phyloP scores from a whole-genome alignment of 1,284 basidiomycete genomes.

The Pseudozyma sp. region DNA sequence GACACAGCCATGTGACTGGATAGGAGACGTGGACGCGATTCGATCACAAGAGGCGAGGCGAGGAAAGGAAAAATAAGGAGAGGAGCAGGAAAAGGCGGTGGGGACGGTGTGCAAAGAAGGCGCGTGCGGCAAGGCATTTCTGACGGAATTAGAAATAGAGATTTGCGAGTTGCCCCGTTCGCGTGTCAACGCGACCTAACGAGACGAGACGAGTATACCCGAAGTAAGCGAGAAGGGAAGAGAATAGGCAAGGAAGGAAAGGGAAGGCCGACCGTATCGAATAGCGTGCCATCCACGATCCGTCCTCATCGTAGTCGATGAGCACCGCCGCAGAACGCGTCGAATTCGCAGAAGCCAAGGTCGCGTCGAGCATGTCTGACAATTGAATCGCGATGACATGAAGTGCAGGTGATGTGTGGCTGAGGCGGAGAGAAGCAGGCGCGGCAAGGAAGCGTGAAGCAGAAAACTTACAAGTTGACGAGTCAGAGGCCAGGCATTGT shows the following conservation, averaged over 20 bases:
- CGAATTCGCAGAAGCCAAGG: no score
- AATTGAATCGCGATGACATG: no score
- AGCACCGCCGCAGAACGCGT: no score
- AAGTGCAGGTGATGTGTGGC: no score
- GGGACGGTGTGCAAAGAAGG: neutral
- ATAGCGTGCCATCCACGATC: no score
- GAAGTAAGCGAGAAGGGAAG: neutral
- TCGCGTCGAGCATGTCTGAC: no score
- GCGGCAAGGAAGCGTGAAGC: neutral
- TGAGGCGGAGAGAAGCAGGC: neutral
- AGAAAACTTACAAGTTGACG: conserved; percentile 7
- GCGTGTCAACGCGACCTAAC: conserved; percentile 3
- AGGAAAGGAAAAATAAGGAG: neutral
- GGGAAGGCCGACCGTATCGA: conserved; percentile 7
- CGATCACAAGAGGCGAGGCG: no score
- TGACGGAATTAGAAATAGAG: conserved; percentile 9
- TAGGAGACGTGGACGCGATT: no score
- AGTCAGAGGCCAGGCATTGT: conserved; percentile 4
- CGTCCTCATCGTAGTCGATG: no score
- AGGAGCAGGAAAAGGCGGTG: neutral
- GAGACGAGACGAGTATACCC: conserved; percentile 3
- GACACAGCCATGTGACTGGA: no score
- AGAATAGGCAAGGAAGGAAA: neutral
- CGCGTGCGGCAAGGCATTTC: conserved; percentile 7
- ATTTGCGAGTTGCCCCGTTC: conserved; percentile 42